Conservation (phyloP, 2,329 filamentous ascomycete species). For the Talaromyces amestolkiae region DNA sequence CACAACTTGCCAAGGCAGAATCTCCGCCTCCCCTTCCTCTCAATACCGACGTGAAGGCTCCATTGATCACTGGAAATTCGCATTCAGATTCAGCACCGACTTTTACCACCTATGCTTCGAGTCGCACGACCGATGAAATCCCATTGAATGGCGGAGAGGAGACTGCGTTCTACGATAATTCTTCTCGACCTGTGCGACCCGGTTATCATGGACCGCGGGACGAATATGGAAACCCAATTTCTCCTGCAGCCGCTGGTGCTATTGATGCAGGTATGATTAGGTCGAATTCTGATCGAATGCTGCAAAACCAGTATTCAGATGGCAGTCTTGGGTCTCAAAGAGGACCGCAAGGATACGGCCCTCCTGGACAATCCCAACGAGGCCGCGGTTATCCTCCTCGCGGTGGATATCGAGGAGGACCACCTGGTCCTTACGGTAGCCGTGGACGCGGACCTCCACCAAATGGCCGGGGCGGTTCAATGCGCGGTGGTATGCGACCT, state of each 20-base stretch:
- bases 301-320: constrained; percentile 50
- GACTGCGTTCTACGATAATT: background rate
- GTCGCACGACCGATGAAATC: constrained; percentile 14
- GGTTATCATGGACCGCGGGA: constrained; percentile 40
- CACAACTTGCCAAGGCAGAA: constrained; percentile 44
- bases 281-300: constrained; percentile 41
- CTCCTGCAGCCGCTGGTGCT: constrained; percentile 28
- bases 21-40: constrained; percentile 51
- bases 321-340: constrained; percentile 45
- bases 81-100: constrained; percentile 47
- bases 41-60: constrained; percentile 55
- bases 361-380: constrained; percentile 35
- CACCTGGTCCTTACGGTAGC: constrained; percentile 29
- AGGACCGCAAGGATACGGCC: constrained; percentile 45
- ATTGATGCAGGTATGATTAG: constrained; percentile 36
- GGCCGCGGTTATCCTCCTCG: constrained; percentile 52
- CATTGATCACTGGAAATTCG: constrained; percentile 55
- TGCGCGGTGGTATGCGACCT: constrained; percentile 34
- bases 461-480: constrained; percentile 45
- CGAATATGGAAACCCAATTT: constrained; percentile 42
- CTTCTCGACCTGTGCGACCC: constrained; percentile 11
- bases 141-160: background rate
- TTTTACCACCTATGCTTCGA: constrained; percentile 45
- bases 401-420: constrained; percentile 33
- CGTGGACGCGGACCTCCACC: constrained; percentile 38